These are phyloP conservation scores for Eimeria sp. DNA, from an alignment of 169 alveolate species.

Conservation along the genomic window DNA sequence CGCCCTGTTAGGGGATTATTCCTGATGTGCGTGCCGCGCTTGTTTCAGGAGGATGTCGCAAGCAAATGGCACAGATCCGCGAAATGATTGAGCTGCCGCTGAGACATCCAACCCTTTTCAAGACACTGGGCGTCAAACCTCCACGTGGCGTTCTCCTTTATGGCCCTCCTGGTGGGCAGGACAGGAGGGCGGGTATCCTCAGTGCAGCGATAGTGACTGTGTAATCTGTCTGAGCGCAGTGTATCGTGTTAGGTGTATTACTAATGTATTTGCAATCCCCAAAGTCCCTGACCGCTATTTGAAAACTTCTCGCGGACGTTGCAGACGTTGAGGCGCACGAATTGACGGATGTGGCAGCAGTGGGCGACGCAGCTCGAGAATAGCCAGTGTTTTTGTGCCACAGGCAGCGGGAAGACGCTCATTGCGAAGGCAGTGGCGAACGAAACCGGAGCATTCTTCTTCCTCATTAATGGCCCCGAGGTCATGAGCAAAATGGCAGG, in stretches of 20 bases:
- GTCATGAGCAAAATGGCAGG: constrained; percentile 98
- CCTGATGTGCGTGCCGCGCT: neutral
- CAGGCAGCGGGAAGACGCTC: constrained; percentile 99
- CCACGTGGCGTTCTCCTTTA: constrained; percentile 99
- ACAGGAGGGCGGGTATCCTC: neutral
- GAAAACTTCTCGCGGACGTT: neutral
- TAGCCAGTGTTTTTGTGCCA: neutral
- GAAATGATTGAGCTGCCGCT: constrained; percentile 99
- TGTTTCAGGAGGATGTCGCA: constrained; percentile 97
- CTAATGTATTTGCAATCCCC: neutral
- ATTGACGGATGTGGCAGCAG: neutral
- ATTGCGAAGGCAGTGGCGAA: constrained; percentile 99
- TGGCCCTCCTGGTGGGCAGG: constrained; percentile 99
- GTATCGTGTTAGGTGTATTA: no score
- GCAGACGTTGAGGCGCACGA: neutral
- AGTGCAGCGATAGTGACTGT: neutral
- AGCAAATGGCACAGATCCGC: constrained; percentile 99
- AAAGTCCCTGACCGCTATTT: neutral
- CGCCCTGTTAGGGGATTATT: neutral
- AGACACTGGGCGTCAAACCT: constrained; percentile 99
- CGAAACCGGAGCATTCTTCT: constrained; percentile 91
- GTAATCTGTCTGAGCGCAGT: neutral
- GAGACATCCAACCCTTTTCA: constrained; percentile 99
- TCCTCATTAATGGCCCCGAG: constrained; percentile 95
- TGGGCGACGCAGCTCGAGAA: no score